A percentile compares a stretch with the other conserved stretches of the same genome.
Evolutionary conservation across 306 rosid species (phyloP).

Genomic region (Castanea crenata): DNA sequence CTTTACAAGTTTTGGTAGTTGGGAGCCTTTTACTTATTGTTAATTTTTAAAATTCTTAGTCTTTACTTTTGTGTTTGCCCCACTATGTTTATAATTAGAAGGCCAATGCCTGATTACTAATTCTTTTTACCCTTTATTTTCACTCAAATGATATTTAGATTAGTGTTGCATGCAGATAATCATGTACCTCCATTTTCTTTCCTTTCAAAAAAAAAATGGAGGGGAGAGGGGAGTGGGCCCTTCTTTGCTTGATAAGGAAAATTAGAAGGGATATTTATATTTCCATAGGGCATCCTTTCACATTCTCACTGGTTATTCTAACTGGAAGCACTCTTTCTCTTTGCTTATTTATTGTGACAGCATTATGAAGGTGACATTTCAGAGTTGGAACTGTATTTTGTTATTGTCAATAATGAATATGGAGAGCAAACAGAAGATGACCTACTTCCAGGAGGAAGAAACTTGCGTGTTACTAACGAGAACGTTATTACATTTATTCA

Average conservation of each 20-base stretch:
- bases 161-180: background rate
- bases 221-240: background rate
- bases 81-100: background rate
- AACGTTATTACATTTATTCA: conserved; percentile 92
- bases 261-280: background rate
- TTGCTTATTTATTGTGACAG: conserved; percentile 44
- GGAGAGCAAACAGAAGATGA: conserved; percentile 98
- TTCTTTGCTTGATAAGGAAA: background rate
- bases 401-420: conserved; percentile 88
- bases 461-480: conserved; percentile 73
- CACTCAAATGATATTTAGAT: background rate
- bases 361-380: conserved; percentile 76
- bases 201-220: background rate
- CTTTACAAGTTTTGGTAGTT: background rate
- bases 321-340: background rate
- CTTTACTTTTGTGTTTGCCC: background rate
- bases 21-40: background rate
- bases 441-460: conserved; percentile 80
- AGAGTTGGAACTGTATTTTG: conserved; percentile 85
- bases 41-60: background rate
- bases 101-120: background rate
- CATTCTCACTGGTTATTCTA: background rate
- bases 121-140: background rate
- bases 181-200: background rate
- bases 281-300: background rate